Evolutionary conservation across 192 early-diverging fungal genomes (phyloP), one percentile per base, ranked within the genome.

Genomic region (Mortierella claussenii): DNA sequence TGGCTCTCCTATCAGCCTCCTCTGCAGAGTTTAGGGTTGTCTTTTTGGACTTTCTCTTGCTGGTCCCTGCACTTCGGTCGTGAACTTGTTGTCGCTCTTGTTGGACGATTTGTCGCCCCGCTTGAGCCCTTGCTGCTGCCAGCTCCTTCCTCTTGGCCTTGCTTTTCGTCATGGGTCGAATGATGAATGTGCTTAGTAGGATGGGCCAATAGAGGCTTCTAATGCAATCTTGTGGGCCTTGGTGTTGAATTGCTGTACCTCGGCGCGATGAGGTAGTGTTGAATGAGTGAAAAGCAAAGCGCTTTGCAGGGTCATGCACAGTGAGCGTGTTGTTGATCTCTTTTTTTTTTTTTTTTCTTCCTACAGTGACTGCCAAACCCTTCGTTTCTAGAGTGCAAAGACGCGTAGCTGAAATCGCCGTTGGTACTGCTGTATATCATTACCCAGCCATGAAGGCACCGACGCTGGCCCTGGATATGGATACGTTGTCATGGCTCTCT

Each of bases 131-230:
- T 17, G 63, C 53, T 4, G 21, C 44, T 34, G 52, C 37, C 10
- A 55, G 21, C 0, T 28, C 55, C 6, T 32, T 24, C 11, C 50
- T 67, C 52, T 65, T 65, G 51, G 40, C 26, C 32, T 55, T 65
- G 52, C 43, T 65, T 23, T 65, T 65, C 32, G 42, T 21, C 62
- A 65, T 65, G n/a, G n/a, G 58, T 27, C 31, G n/a, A 11, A 23
- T 8, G 1, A 28, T 18, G n/a, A 32, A 2, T 21, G 52, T 33
- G 30, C 8, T 33, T 18, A 20, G n/a, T 33, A 20, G 32, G 21
- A 4, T 48, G 21, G 5, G 30, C 0, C 1, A 30, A 52, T 2
- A 30, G 9, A 11, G 50, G 27, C 8, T 31, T 52, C n/a, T n/a
- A n/a, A n/a, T n/a, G n/a, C n/a, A 31, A 31, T 15, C 0, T 12